phyloP scores from a whole-genome alignment of 305 asterid species.

The Euphrasia arctica region DNA sequence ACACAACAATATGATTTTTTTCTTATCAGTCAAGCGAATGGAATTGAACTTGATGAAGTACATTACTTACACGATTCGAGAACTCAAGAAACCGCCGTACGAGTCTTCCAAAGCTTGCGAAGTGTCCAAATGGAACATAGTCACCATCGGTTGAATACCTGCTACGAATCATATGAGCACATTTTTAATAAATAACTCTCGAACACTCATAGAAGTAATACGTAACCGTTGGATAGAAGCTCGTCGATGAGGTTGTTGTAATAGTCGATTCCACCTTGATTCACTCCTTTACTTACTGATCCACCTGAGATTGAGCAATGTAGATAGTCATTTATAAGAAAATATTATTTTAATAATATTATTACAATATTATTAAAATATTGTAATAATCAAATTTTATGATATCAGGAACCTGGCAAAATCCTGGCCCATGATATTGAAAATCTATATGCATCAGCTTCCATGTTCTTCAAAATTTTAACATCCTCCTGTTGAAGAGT shows the following conservation, averaged over 20 bases:
- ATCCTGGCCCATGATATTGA: slow-evolving; percentile 50
- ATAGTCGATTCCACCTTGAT: slow-evolving; percentile 41
- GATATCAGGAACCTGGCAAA: slow-evolving; percentile 34
- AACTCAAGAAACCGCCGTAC: slow-evolving; percentile 44
- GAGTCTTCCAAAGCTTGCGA: slow-evolving; percentile 42
- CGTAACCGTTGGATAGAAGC: slow-evolving; percentile 38
- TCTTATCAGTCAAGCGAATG: too few species aligned
- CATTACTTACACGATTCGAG: slow-evolving; percentile 36
- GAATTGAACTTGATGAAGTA: too few species aligned
- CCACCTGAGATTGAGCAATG: slow-evolving; percentile 35
- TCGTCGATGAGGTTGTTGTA: slow-evolving; percentile 46
- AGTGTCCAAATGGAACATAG: slow-evolving; percentile 39
- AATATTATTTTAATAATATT: too few species aligned
- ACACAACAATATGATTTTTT: too few species aligned
- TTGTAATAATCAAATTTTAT: too few species aligned
- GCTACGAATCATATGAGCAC: neutral
- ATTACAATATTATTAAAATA: too few species aligned
- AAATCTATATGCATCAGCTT: slow-evolving; percentile 43
- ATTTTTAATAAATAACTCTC: neutral
- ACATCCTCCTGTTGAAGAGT: slow-evolving; percentile 39
- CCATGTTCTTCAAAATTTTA: slow-evolving; percentile 31
- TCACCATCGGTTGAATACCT: slow-evolving; percentile 43
- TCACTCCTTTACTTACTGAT: slow-evolving; percentile 35
- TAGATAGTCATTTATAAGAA: too few species aligned
- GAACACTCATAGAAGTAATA: neutral